Percentiles rank a stretch among this genome's conserved stretches.
These are phyloP conservation scores for Thelephora aurantiotincta DNA, from an alignment of 768 basidiomycete genomes.

Conservation along the genomic window DNA sequence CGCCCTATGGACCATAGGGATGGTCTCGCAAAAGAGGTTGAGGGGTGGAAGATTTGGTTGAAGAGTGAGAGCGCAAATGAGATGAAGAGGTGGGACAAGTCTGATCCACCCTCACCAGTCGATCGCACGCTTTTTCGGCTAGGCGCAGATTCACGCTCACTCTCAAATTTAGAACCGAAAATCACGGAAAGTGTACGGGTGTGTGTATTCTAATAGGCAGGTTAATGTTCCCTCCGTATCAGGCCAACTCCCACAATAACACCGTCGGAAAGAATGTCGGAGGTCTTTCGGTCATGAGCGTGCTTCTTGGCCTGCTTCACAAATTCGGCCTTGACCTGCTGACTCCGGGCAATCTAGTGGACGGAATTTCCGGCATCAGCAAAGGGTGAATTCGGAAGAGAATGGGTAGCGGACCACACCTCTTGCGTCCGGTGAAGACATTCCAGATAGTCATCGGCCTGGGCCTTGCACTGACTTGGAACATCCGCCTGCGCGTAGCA, in stretches of 20 bases:
- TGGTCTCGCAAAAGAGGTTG: too few relatives aligned
- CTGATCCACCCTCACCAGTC: too few relatives aligned
- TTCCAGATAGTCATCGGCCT: slow-evolving; percentile 79
- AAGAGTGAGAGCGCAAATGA: too few relatives aligned
- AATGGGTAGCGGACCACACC: slow-evolving; percentile 32
- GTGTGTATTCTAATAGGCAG: too few relatives aligned
- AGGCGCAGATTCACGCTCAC: too few relatives aligned
- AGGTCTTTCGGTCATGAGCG: slow-evolving; percentile 55
- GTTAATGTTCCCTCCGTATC: slow-evolving; percentile 34
- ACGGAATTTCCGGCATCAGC: too few relatives aligned
- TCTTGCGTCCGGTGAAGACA: slow-evolving; percentile 84
- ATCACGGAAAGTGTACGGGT: too few relatives aligned
- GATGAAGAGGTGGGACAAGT: too few relatives aligned
- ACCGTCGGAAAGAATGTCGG: slow-evolving; percentile 58
- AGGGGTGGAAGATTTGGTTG: too few relatives aligned
- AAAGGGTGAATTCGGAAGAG: neutral
- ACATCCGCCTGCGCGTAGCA: slow-evolving; percentile 76
- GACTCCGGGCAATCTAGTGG: slow-evolving; percentile 47
- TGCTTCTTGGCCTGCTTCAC: slow-evolving; percentile 50
- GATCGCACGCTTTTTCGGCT: too few relatives aligned
- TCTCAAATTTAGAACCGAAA: too few relatives aligned
- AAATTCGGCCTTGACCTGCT: slow-evolving; percentile 58
- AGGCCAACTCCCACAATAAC: slow-evolving; percentile 66
- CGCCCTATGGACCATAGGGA: too few relatives aligned
- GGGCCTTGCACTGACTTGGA: slow-evolving; percentile 56